Evolutionary conservation across 495 filamentous ascomycete genomes (phyloP).

Genomic region (Tuber indicum): DNA sequence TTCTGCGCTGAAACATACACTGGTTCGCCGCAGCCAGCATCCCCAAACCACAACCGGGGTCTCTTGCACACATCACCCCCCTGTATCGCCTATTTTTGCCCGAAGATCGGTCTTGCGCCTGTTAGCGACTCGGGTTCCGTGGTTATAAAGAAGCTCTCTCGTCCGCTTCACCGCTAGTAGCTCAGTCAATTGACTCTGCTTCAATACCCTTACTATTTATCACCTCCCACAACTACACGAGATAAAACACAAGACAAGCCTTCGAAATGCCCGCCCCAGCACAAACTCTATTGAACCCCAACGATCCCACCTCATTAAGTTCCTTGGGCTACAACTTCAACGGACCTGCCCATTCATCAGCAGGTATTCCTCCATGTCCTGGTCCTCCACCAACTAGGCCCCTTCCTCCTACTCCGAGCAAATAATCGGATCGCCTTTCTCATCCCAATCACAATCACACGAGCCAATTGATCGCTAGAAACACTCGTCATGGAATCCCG

Average conservation of each 20-base stretch:
- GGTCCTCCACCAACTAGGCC: constrained; percentile 42
- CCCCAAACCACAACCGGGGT: not conserved
- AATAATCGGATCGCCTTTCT: constrained; percentile 16
- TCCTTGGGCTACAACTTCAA: constrained; percentile 44
- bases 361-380: constrained; percentile 35
- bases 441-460: constrained; percentile 10
- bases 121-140: constrained; percentile 9
- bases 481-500: not conserved
- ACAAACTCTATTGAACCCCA: constrained; percentile 41
- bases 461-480: not conserved
- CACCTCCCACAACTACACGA: not conserved
- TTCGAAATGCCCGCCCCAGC: constrained; percentile 41
- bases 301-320: constrained; percentile 41
- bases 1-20: constrained; percentile 30
- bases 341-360: constrained; percentile 36
- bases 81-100: constrained; percentile 39
- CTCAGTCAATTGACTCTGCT: constrained; percentile 20
- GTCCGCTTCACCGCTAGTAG: constrained; percentile 16
- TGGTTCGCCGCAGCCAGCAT: constrained; percentile 24
- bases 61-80: not conserved
- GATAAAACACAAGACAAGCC: constrained; percentile 1
- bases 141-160: constrained; percentile 32
- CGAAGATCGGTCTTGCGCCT: constrained; percentile 16
- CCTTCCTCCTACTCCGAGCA: constrained; percentile 40
- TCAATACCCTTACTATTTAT: not conserved